These are phyloP conservation scores for Incumbomyces delicatus DNA, from an alignment of 2,329 filamentous ascomycete genomes.

Conservation along the genomic window DNA sequence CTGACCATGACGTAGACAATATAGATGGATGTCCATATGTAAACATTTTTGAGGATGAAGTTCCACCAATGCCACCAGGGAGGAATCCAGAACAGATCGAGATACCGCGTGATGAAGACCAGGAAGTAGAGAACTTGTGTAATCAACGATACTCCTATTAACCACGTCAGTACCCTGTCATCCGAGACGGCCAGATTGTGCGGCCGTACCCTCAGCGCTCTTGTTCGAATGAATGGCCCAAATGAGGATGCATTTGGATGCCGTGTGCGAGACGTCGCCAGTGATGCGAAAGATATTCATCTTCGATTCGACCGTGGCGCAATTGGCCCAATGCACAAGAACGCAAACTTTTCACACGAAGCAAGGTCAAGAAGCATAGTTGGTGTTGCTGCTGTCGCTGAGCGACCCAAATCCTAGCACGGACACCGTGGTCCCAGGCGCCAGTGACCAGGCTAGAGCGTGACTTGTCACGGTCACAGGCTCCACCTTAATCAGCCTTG, in stretches of 20 bases:
- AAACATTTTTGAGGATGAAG: conserved; percentile 78
- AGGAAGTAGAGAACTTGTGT: conserved; percentile 75
- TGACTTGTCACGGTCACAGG: too few species aligned
- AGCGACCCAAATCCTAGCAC: too few species aligned
- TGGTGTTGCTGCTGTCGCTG: neutral
- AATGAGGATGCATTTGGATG: conserved; percentile 83
- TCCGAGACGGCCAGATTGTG: too few species aligned
- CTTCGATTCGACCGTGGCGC: neutral
- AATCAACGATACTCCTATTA: conserved; percentile 72
- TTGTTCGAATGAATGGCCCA: conserved; percentile 80
- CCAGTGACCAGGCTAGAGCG: too few species aligned
- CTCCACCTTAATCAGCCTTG: too few species aligned
- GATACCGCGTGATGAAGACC: conserved; percentile 80
- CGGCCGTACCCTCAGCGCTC: conserved; percentile 63
- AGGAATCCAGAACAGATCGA: conserved; percentile 58
- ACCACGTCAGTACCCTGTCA: conserved; percentile 8
- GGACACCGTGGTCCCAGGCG: too few species aligned
- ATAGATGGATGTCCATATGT: conserved; percentile 73
- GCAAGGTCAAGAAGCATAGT: neutral
- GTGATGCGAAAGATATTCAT: conserved; percentile 61
- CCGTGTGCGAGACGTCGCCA: conserved; percentile 73
- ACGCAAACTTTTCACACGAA: neutral
- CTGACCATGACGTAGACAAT: conserved; percentile 82
- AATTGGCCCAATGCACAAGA: neutral
- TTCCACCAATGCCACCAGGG: conserved; percentile 51